These are phyloP conservation scores for Ustilago trichophora DNA, from an alignment of 1,284 basidiomycete genomes.

Conservation along the genomic window DNA sequence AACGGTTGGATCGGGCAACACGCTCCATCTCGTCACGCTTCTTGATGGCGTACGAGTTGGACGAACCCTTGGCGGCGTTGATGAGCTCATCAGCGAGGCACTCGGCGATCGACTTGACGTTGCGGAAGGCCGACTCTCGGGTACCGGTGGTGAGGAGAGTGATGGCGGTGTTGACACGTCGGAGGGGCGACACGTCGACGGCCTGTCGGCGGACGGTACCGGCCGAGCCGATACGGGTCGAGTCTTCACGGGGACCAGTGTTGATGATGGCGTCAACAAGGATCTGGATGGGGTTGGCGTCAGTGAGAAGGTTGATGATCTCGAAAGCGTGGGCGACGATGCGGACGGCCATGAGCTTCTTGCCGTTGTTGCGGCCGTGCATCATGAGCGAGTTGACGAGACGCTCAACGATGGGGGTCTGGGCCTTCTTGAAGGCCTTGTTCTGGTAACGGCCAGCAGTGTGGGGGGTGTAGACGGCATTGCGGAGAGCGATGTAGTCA, in stretches of 20 bases:
- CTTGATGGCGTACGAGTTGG: constrained; percentile 99
- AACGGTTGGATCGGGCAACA: constrained; percentile 99
- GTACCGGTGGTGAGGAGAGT: constrained; percentile 94
- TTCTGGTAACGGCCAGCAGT: constrained; percentile 99
- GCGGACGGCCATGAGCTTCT: constrained; percentile 98
- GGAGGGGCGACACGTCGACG: constrained; percentile 98
- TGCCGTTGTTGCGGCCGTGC: constrained; percentile 99
- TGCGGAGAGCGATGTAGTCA: constrained; percentile 99
- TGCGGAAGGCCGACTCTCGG: constrained; percentile 99
- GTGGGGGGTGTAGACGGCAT: constrained; percentile 95
- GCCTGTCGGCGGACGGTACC: constrained; percentile 99
- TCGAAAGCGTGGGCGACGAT: constrained; percentile 99
- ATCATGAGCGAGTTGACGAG: constrained; percentile 97
- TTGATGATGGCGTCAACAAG: constrained; percentile 98
- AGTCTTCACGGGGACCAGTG: constrained; percentile 99
- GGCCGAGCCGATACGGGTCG: constrained; percentile 99
- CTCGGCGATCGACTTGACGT: constrained; percentile 94
- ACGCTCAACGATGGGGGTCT: constrained; percentile 99
- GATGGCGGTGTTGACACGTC: constrained; percentile 97
- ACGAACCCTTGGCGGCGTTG: constrained; percentile 99
- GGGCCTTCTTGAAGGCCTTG: constrained; percentile 99
- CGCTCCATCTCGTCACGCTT: constrained; percentile 93
- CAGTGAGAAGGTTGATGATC: constrained; percentile 99
- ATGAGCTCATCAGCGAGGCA: constrained; percentile 99
- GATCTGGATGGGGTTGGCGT: constrained; percentile 99